Evolutionary conservation across 73 alveolate genomes (phyloP).

Genomic region (Paramecium octaurelia): DNA sequence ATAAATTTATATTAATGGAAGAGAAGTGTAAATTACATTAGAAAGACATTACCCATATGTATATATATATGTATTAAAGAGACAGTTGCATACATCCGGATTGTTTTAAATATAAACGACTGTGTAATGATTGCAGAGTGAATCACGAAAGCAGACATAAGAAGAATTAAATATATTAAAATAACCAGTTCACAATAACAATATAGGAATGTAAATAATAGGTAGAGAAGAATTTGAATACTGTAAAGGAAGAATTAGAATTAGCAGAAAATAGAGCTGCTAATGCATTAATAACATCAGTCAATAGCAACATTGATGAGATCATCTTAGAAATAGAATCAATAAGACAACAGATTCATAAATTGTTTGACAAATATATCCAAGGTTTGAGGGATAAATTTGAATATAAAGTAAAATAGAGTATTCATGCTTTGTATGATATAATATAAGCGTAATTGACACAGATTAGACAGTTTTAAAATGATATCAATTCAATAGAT

Average conservation of each 20-base stretch:
- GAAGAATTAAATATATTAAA: background rate
- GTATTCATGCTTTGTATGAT: background rate
- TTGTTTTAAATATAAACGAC: background rate
- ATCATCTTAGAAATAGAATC: conserved; percentile 33
- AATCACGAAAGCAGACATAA: background rate
- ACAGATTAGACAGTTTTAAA: background rate
- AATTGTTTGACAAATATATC: conserved; percentile 20
- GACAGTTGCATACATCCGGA: background rate
- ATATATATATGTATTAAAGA: background rate
- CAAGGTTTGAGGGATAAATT: conserved; percentile 25
- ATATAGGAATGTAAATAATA: background rate
- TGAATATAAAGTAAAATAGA: background rate
- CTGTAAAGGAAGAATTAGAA: background rate
- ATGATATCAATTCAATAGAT: background rate
- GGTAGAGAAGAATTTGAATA: background rate
- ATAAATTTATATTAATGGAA: background rate
- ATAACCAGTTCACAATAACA: background rate
- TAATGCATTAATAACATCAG: background rate
- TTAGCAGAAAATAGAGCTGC: background rate
- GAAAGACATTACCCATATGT: background rate
- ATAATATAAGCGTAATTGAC: background rate
- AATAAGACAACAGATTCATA: background rate
- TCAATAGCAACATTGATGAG: conserved; percentile 36
- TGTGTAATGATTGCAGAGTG: background rate
- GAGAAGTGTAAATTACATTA: background rate